Evolutionary conservation across 257 asterid species (phyloP), one percentile per base, ranked within the genome.

Genomic region (Vinca minor): DNA sequence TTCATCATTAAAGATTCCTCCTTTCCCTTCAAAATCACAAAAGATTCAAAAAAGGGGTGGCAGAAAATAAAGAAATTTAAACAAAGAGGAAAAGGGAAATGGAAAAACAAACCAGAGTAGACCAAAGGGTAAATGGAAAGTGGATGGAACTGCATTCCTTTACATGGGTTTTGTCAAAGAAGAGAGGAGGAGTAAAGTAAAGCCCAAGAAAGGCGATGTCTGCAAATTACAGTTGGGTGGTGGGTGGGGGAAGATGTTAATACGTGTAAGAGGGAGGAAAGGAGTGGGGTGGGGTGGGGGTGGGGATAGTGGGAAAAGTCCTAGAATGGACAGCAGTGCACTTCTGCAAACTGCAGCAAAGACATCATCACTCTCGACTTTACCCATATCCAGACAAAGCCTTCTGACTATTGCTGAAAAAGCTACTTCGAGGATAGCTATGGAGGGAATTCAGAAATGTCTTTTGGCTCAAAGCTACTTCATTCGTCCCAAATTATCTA

Each of bases 311-410:
- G 6, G 36, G 49, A 49, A 60, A 60, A 36, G 46, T 62, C 55
- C 46, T 48, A 60, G 26, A n/a, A 13, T 14, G 65, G 48, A 44
- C 62, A 69, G 62, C 55, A 63, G 21, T 23, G 67, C 55, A 60
- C 38, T n/a, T n/a, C 61, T 55, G 73, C 58, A 67, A 20, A 49
- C 65, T 35, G 56, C 59, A 32, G 47, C 61, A 59, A 14, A 63
- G 55, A 23, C 67, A 50, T 63, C 21, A 48, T 70, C 73, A 78
- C 73, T 76, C 78, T 2, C 38, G 3, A 34, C n/a, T 74, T 74
- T 67, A 71, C 75, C 72, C 81, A 81, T 76, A 76, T 72, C 87
- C 80, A 68, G 75, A 62, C 82, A 78, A 54, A 67, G n/a, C 59
- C 73, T 26, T 55, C 72, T 60, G 81, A 34, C 59, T 77, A 74